Base-by-base conservation (phyloP, 179 eudicot genomes). In the Vitellaria paradoxa region DNA sequence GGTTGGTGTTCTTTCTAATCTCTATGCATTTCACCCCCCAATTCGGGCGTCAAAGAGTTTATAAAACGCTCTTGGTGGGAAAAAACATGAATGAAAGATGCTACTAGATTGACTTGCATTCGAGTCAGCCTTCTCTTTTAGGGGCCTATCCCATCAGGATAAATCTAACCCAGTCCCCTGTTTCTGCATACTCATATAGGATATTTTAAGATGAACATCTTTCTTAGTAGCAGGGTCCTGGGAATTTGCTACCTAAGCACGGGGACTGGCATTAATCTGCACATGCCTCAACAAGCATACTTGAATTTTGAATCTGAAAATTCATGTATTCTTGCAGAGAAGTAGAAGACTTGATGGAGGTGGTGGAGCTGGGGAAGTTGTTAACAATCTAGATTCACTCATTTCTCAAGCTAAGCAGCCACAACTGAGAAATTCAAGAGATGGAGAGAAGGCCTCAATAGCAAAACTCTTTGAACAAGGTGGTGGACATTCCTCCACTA, bases 381-480 rank as follows among this genome's bases (percentile, higher is more conserved):
- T 81, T 57, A 82, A 63, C 63, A 84, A 73, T 77, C 83, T 83
- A 64, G 91, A 89, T 84, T 86, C 91, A 71, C 90, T 84, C 52
- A 70, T 85, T 56, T 82, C 91, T 78, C 89, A 87, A 84, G 89
- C 78, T 76, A 84, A 75, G 66, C 88, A 87, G 77, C 87, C 85
- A 30, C 87, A 89, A 68, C 72, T 49, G 68, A 87, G 85, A 74
- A 93, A 87, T 77, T 80, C 89, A 57, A 91, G 85, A 76, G 87
- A 83, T 63, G 96, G 85, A 62, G 94, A 92, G 76, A 90, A 84
- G 85, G 78, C 87, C 74, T 83, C 97, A 45, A 85, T 94, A 79
- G 98, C 91, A 62, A 93, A 90, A 79, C 92, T 94, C 68, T 93
- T 94, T 88, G 98, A 93, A 85, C 98, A 94, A 93, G 98, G 98